Percentiles rank a stretch among this genome's conserved stretches.
phyloP scores from a whole-genome alignment of 2,329 filamentous ascomycete species.

The Aureobasidium melanogenum region DNA sequence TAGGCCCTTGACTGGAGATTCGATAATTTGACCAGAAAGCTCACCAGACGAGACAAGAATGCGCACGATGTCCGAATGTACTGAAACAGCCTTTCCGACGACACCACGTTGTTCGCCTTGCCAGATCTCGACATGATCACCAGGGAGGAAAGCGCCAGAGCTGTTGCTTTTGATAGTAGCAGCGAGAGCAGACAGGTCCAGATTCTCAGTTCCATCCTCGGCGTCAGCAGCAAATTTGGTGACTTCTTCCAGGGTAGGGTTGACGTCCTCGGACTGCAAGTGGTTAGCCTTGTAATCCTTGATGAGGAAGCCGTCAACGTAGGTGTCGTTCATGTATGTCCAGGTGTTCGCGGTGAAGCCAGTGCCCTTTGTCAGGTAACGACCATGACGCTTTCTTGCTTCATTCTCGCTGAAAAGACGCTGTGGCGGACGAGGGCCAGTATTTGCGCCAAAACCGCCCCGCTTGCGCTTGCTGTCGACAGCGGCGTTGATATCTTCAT shows the following conservation, averaged over 20 bases:
- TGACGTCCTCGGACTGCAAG: constrained; percentile 79
- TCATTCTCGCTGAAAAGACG: constrained; percentile 88
- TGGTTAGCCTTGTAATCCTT: constrained; percentile 89
- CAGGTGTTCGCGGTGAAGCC: constrained; percentile 59
- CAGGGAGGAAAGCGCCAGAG: constrained; percentile 76
- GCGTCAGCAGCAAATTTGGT: constrained; percentile 76
- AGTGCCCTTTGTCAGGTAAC: constrained; percentile 46
- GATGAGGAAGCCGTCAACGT: constrained; percentile 84
- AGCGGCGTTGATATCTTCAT: constrained; percentile 61
- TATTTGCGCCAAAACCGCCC: constrained; percentile 31
- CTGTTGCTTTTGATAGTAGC: constrained; percentile 81
- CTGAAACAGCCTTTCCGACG: constrained; percentile 72
- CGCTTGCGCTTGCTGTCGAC: constrained; percentile 66
- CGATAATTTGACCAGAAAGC: constrained; percentile 72
- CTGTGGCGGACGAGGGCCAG: constrained; percentile 68
- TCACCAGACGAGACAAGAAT: constrained; percentile 77
- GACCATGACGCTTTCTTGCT: constrained; percentile 76
- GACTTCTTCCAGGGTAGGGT: constrained; percentile 87
- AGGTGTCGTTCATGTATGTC: constrained; percentile 80
- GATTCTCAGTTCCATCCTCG: constrained; percentile 86
- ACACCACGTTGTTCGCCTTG: constrained; percentile 92
- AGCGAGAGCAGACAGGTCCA: constrained; percentile 84
- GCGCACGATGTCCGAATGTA: constrained; percentile 86
- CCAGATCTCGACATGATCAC: constrained; percentile 94
- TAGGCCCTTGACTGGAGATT: constrained; percentile 84